phyloP scores from a whole-genome alignment of 2,329 filamentous ascomycete genomes.

The Venturia pyrina region DNA sequence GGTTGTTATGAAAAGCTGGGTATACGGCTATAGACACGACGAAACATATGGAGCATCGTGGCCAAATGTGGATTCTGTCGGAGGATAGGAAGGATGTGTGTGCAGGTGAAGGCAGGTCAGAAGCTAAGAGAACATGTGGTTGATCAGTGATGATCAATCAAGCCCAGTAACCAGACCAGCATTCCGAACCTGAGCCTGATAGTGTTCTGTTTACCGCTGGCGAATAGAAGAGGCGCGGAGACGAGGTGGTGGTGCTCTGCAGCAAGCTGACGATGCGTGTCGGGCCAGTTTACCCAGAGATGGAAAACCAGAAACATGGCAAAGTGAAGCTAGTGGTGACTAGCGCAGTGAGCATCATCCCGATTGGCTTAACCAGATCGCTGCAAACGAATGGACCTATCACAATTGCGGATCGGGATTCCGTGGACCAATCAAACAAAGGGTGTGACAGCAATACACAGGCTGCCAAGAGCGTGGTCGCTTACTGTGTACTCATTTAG shows the following conservation, averaged over 20 bases:
- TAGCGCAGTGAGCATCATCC: background rate
- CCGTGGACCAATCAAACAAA: background rate
- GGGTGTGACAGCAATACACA: background rate
- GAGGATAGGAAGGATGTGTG: background rate
- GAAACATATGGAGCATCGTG: background rate
- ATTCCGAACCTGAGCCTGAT: background rate
- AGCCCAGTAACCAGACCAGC: background rate
- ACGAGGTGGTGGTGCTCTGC: background rate
- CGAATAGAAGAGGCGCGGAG: background rate
- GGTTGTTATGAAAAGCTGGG: background rate
- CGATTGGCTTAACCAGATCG: background rate
- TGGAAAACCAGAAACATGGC: background rate
- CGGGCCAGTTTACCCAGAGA: background rate
- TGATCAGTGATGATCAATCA: background rate
- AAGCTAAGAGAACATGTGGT: background rate
- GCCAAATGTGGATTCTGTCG: background rate
- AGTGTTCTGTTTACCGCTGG: background rate
- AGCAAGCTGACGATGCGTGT: background rate
- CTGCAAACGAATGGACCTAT: background rate
- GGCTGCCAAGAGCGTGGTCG: background rate
- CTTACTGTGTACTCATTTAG: background rate
- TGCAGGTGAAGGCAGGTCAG: background rate
- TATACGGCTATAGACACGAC: background rate
- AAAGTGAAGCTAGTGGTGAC: background rate
- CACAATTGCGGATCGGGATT: background rate